Base-by-base conservation (phyloP, 257 asterid species). In the Cynanchum wilfordii region DNA sequence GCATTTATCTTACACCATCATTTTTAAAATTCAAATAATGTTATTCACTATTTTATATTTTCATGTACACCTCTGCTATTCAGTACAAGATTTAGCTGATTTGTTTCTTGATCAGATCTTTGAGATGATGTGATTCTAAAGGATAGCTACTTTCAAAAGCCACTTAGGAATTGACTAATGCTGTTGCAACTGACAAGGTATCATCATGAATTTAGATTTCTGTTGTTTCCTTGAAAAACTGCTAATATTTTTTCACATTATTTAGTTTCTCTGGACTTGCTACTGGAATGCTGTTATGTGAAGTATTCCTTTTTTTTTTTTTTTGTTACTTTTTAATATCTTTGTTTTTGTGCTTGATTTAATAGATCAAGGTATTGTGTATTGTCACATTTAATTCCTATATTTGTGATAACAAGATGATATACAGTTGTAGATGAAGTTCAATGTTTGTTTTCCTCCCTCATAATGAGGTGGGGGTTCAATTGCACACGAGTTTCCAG, bases 91-190 rank as follows among this genome's bases (percentile, higher is more conserved):
- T 75, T 47, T 72, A 76, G 62, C 65, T 50, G 27, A 73, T 66
- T 51, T 84, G 73, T 78, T 76, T 51, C 65, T 75, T 70, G 52
- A 40, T 80, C 95, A 93, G 98, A 90, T 93, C 70, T 89, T 90
- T 82, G 97, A 89, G 91, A 84, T 90, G 86, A 76, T 93, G 82
- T 89, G 87, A 87, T 73, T 77, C 62, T 71, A 57, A 42, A 51
- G 73, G 66, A 73, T 71, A 71, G 68, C 51, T 79, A 73, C 69
- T 66, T 74, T 47, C 75, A 30, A 73, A 80, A 77, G 71, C 65
- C 50, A 38, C 60, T 10, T 15, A 20, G 38, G 33, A 38, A 29
- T 69, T 13, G 29, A 66, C 15, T 68, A 19, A 10, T 68, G 60
- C 75, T 22, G 60, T 65, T 25, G 7, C 66, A 52, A 63, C 22